Evolutionary conservation across 1,139 yeast genomes (phyloP), one percentile per base, ranked within the genome.

Genomic region (Kodamaea plutei): DNA sequence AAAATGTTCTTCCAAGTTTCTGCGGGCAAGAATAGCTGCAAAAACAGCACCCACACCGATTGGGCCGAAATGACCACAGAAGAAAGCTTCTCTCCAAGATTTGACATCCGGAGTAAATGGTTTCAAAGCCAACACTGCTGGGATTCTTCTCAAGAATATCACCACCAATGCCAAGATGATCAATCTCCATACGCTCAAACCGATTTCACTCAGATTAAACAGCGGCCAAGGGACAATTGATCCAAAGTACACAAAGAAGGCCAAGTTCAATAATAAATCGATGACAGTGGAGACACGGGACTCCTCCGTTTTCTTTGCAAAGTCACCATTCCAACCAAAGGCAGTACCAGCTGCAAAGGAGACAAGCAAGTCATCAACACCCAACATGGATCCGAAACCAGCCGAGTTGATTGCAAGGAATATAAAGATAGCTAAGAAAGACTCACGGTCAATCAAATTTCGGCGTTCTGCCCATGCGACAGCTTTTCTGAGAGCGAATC

Each of bases 1-100:
- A 8, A 75, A 69, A 40, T 48, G 63, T 40, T 62, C 64, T 50
- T 87, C 95, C 28, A 91, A 66, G 43, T 84, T 91, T 11, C 78
- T 76, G 43, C 93, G 73, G 1, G 96, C 91, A 45, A 89, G 64
- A 37, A 91, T 82, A 9, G 89, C 79, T 13, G 95, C 95, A 59
- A 85, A 91, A 13, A 91, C 75, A 1, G 97, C 97, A 41, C 97
- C 97, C 8, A 91, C 98, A 34, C 98, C 98, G 52, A 91, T 87
- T 7, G 98, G 98, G 27, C 98, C 98, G 56, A 91, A 91, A 61
- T 91, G 97, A 14, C 97, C 97, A 56, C 95, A 89, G 51, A 91
- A 88, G 6, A 91, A 52, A 0, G 96, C 96, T 52, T 91, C 97
- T 57, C 95, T 76, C 96, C 97, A 89, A 20, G 91, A 78, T 46